phyloP scores from a whole-genome alignment of 768 basidiomycete genomes.

The Pulveroboletus sp. region DNA sequence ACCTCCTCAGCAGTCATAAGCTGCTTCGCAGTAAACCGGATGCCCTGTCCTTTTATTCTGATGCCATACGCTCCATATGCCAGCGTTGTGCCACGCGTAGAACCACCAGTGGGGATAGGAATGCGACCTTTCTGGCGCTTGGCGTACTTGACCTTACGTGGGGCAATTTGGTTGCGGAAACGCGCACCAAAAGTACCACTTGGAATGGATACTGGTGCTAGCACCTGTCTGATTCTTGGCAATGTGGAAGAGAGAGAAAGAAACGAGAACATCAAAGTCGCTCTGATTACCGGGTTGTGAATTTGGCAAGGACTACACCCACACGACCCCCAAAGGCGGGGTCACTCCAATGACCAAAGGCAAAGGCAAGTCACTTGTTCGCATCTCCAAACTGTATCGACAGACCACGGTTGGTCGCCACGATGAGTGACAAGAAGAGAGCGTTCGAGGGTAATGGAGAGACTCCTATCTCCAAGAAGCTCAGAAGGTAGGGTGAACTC shows the following conservation, averaged over 20 bases:
- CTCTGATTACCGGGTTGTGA: not conserved
- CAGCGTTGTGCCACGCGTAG: constrained; percentile 88
- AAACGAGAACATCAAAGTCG: constrained; percentile 20
- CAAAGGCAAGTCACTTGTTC: not conserved
- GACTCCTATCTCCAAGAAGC: constrained; percentile 47
- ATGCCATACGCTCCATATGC: constrained; percentile 92
- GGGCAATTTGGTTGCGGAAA: constrained; percentile 65
- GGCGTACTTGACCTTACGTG: constrained; percentile 74
- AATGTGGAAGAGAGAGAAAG: constrained; percentile 14
- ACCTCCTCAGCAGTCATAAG: constrained; percentile 82
- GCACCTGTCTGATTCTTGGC: constrained; percentile 9
- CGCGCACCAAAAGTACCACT: constrained; percentile 22
- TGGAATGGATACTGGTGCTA: constrained; percentile 7
- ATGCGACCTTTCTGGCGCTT: constrained; percentile 89
- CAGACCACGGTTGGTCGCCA: constrained; percentile 9
- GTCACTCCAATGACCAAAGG: constrained; percentile 5
- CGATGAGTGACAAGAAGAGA: constrained; percentile 68
- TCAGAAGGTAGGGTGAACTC: constrained; percentile 50
- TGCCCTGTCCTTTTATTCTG: constrained; percentile 77
- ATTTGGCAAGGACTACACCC: not conserved
- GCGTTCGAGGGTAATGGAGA: constrained; percentile 53
- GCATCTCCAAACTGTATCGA: not conserved
- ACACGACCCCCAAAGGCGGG: constrained; percentile 19
- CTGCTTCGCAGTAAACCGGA: constrained; percentile 84
- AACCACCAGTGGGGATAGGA: constrained; percentile 84